These are phyloP conservation scores for Paramecium primaurelia DNA, from an alignment of 73 alveolate species.

Conservation along the genomic window DNA sequence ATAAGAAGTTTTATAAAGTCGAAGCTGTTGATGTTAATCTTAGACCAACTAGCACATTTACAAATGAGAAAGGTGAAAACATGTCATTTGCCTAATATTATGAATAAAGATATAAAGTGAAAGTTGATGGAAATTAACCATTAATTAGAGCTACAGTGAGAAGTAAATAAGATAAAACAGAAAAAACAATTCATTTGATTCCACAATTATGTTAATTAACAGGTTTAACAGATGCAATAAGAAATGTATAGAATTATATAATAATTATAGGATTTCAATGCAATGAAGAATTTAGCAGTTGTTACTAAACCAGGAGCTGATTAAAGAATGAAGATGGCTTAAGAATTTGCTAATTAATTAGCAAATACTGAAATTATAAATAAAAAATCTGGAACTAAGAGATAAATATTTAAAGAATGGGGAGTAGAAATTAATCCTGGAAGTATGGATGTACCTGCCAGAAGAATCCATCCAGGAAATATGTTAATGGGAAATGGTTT, in stretches of 20 bases:
- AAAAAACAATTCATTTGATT: neutral
- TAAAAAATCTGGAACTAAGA: conserved; percentile 56
- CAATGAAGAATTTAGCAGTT: conserved; percentile 86
- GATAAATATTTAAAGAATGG: conserved; percentile 79
- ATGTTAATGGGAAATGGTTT: conserved; percentile 68
- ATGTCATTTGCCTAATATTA: neutral
- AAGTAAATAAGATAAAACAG: conserved; percentile 7
- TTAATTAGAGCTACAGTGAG: conserved; percentile 21
- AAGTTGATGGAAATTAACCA: conserved; percentile 12
- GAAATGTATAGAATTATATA: conserved; percentile 55
- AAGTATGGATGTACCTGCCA: conserved; percentile 50
- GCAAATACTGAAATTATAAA: conserved; percentile 55
- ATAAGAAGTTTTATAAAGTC: conserved; percentile 51
- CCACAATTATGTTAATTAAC: conserved; percentile 12
- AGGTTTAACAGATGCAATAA: conserved; percentile 92
- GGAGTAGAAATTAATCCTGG: conserved; percentile 71
- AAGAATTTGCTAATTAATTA: conserved; percentile 60
- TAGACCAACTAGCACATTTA: neutral
- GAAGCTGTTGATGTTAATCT: conserved; percentile 60
- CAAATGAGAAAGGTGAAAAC: conserved; percentile 33
- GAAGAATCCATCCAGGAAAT: conserved; percentile 65
- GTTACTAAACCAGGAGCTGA: conserved; percentile 84
- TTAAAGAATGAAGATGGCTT: conserved; percentile 82
- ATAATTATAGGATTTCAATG: conserved; percentile 67
- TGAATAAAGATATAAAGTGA: conserved; percentile 1